Evolutionary conservation across 176 grass and related monocot genomes (phyloP).

Genomic region (Cenchrus americanus): DNA sequence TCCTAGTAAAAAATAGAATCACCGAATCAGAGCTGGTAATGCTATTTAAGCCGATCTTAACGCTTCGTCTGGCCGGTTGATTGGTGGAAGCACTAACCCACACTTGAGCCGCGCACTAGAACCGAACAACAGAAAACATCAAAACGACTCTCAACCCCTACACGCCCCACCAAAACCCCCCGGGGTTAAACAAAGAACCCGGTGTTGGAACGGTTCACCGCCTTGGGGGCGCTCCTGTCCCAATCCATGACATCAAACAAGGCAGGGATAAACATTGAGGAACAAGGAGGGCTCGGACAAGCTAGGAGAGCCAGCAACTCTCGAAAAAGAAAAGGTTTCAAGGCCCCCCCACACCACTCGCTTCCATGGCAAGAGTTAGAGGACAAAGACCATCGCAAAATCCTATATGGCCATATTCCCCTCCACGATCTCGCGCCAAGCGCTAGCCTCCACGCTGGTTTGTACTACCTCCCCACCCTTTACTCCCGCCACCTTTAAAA

Average conservation of each 20-base stretch:
- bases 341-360: not conserved
- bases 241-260: constrained; percentile 61
- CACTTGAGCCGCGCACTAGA: not conserved
- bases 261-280: constrained; percentile 43
- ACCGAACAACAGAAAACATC: constrained; percentile 59
- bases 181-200: constrained; percentile 42
- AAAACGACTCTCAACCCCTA: constrained; percentile 45
- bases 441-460: constrained; percentile 59
- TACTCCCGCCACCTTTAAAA: constrained; percentile 71
- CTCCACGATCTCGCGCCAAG: constrained; percentile 62
- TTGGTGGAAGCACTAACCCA: constrained; percentile 49
- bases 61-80: constrained; percentile 47
- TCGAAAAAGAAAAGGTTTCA: constrained; percentile 38
- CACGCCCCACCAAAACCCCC: constrained; percentile 45
- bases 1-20: constrained; percentile 56
- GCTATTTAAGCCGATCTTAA: constrained; percentile 43
- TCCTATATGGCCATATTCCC: constrained; percentile 81
- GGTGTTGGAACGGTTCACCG: constrained; percentile 61
- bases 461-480: constrained; percentile 77
- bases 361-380: constrained; percentile 55
- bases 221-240: constrained; percentile 54
- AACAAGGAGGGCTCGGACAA: constrained; percentile 38
- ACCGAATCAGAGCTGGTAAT: constrained; percentile 5
- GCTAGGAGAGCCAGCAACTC: constrained; percentile 27
- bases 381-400: constrained; percentile 73